Base-by-base conservation (phyloP, 306 rosid genomes). In the Begonia loranthoides region DNA sequence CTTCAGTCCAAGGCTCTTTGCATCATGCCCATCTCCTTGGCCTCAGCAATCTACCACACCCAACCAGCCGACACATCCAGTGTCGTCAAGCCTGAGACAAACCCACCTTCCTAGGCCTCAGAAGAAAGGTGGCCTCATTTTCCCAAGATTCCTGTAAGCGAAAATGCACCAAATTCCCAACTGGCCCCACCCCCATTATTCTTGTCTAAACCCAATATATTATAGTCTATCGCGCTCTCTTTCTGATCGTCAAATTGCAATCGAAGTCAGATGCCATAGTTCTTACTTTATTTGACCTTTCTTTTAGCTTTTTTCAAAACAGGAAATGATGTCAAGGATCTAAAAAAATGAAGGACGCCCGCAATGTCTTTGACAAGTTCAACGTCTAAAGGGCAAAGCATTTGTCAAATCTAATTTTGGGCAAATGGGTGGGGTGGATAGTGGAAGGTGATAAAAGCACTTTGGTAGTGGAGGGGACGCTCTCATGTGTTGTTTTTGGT, bases 1-100 rank as follows among this genome's bases (percentile, higher is more conserved):
- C 95, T 88, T 65, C 95, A 88, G 75, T 75, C 95, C 5, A 88
- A 88, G 77, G 87, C 95, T 9, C 97, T 88, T 44, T 88, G 97
- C 82, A 81, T 88, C 66, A 88, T 84, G 97, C 97, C 97, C 28
- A 67, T 84, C 63, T 84, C 95, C 12, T 76, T 88, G 49, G 97
- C 97, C 47, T 88, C 97, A 0, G 97, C 95, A 9, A 88, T 88
- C 44, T 88, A 84, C 77, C 93, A 75, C 69, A 79, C 97, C 9
- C 97, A 88, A 33, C 85, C 94, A 17, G 78, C 89, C 0, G 97
- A 88, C 64, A 62, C 72, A 66, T 77, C 97, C 9, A 88, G 81
- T 13, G 45, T 75, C 53, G 87, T 81, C 15, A 84, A 88, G 84
- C 83, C 95, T 45, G 95, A 88, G 63, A 71, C 73, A 14, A 79